Evolutionary conservation across 116 monocot species (phyloP), one percentile per base, ranked within the genome.

Genomic region (Iris pallida): DNA sequence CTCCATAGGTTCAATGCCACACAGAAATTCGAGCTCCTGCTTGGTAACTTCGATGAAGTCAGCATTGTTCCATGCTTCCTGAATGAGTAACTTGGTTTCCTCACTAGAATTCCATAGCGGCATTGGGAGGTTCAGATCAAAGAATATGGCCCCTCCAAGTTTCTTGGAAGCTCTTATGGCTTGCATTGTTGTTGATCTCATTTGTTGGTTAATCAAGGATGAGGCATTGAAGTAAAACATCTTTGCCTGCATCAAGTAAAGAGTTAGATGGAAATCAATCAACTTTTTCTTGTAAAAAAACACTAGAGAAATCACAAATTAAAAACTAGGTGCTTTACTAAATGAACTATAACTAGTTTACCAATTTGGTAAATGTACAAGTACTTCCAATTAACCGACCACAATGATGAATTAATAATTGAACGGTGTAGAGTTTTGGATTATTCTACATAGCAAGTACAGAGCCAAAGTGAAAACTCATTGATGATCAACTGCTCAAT

Each of bases 141-240:
- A 88, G 68, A 94, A 90, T 52, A 87, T 78, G 47, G 78, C 79
- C n/a, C 75, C 79, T 42, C 88, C 85, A 56, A 85, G 64, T 81
- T 73, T 81, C 47, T 82, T 90, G 19, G 79, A 85, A 59, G 78
- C 69, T 43, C 79, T 76, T 57, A 94, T 76, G 17, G 85, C 94
- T 71, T 77, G 71, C 72, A 83, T 65, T 17, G 88, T 71, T 54
- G 90, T 77, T 7, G 48, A 57, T 77, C 79, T 90, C 75, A 78
- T 66, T 15, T 70, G 83, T 48, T 79, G 58, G 53, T 78, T 79
- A n/a, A 94, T 64, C 62, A 94, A 73, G 44, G 94, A 80, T 63
- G 79, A 85, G 41, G 94, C 90, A 61, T 81, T 90, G 70, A 90
- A 94, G 61, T 94, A 90, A 77, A 94, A 85, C 94, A 94, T 90